These are phyloP conservation scores for Silene noctiflora DNA, from an alignment of 179 eudicot genomes.

Conservation along the genomic window DNA sequence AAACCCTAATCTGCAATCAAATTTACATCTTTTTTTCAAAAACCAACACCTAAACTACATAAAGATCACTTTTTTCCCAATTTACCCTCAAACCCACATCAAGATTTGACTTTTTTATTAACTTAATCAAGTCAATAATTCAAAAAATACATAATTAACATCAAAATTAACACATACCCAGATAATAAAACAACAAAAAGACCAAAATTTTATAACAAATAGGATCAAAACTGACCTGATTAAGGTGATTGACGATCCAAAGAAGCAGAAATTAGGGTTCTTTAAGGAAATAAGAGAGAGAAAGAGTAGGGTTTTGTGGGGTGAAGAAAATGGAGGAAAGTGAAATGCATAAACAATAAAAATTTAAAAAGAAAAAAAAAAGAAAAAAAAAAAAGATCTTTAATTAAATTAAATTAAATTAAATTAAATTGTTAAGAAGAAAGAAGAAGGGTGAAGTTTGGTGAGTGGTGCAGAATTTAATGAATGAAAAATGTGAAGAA, in stretches of 20 bases:
- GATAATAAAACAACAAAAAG: slow-evolving; percentile 1
- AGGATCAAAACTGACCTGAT: slow-evolving; percentile 27
- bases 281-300: slow-evolving; percentile 11
- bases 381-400: neutral
- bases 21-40: neutral
- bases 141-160: neutral
- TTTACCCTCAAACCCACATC: neutral
- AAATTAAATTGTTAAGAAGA: too few relatives aligned
- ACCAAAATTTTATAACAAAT: neutral
- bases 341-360: slow-evolving; percentile 1
- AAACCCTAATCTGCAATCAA: neutral
- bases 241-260: slow-evolving; percentile 23
- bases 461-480: slow-evolving; percentile 23
- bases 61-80: too few relatives aligned
- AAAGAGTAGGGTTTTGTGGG: slow-evolving; percentile 31
- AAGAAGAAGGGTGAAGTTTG: slow-evolving; percentile 1
- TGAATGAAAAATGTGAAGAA: neutral
- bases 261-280: slow-evolving; percentile 9
- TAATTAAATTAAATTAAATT: neutral
- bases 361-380: neutral
- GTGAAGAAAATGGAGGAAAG: slow-evolving; percentile 7
- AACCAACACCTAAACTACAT: neutral
- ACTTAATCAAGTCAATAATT: slow-evolving; percentile 6
- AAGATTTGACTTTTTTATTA: slow-evolving; percentile 18
- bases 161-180: neutral